A percentile compares a stretch with the other conserved stretches of the same genome.
Evolutionary conservation across 495 filamentous ascomycete species (phyloP).

Genomic region (Aspergillus indologenus): DNA sequence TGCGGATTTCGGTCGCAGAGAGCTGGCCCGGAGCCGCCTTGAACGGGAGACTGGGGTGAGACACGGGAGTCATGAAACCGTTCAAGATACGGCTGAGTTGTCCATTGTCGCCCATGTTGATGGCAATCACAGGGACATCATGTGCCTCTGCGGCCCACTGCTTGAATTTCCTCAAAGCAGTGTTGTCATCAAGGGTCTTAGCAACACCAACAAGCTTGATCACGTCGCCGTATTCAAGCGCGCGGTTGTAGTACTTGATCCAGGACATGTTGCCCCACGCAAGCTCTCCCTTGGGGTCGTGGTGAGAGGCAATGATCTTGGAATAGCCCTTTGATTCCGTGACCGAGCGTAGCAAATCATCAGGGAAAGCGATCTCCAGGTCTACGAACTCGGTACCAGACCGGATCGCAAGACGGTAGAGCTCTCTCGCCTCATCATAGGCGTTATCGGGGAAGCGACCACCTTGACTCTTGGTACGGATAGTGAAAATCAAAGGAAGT

Average conservation of each 20-base stretch:
- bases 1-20: conserved; percentile 83
- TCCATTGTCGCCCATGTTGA: conserved; percentile 91
- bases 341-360: conserved; percentile 64
- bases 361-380: conserved; percentile 84
- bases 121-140: conserved; percentile 78
- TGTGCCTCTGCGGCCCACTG: conserved; percentile 67
- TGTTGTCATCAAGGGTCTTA: conserved; percentile 77
- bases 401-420: conserved; percentile 76
- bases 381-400: conserved; percentile 90
- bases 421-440: conserved; percentile 60
- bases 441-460: conserved; percentile 82
- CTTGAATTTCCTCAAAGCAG: conserved; percentile 78
- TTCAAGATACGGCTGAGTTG: conserved; percentile 90
- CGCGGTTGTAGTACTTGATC: conserved; percentile 82
- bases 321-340: conserved; percentile 66
- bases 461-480: conserved; percentile 82
- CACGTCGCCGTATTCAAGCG: conserved; percentile 80
- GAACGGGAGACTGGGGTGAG: conserved; percentile 82
- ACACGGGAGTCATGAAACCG: conserved; percentile 91
- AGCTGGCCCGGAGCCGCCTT: conserved; percentile 95
- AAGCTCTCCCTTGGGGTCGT: conserved; percentile 75
- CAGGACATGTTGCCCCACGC: conserved; percentile 88
- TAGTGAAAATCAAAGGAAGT: conserved; percentile 90
- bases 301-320: conserved; percentile 91
- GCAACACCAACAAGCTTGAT: conserved; percentile 94